A percentile compares a stretch with the other conserved stretches of the same genome.
These are phyloP conservation scores for Backusella parvicylindrica DNA, from an alignment of 192 early-diverging fungal species.

Conservation along the genomic window DNA sequence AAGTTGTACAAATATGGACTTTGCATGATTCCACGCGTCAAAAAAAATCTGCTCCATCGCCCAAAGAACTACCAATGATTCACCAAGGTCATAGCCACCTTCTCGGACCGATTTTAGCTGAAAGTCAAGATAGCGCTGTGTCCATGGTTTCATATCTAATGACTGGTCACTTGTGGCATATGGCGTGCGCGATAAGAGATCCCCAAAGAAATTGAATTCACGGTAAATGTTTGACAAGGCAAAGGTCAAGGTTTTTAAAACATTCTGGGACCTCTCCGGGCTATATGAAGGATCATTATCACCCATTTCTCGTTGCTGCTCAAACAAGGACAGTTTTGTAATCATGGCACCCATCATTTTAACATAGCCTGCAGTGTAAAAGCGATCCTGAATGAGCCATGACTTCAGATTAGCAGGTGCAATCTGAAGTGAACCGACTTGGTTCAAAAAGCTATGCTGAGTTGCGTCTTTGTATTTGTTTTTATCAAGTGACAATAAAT, in stretches of 20 bases:
- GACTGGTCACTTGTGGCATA: not conserved
- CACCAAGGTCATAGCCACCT: conserved; percentile 10
- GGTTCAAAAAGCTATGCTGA: conserved; percentile 7
- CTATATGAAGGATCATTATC: conserved; percentile 8
- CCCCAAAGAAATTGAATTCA: conserved; percentile 17
- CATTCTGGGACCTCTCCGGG: not conserved
- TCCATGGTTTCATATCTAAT: conserved; percentile 1
- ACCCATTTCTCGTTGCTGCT: not conserved
- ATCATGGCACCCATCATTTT: conserved; percentile 22
- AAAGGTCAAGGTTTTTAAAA: conserved; percentile 16
- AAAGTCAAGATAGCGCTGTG: conserved; percentile 17
- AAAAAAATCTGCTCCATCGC: conserved; percentile 26
- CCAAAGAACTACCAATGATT: conserved; percentile 19
- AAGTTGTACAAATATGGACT: not conserved
- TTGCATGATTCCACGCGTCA: conserved; percentile 25
- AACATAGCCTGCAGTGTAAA: conserved; percentile 20
- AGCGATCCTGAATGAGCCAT: conserved; percentile 23
- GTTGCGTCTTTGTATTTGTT: conserved; percentile 19
- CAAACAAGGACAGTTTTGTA: not conserved
- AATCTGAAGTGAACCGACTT: conserved; percentile 15
- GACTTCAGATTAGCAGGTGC: conserved; percentile 5
- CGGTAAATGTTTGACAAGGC: conserved; percentile 19
- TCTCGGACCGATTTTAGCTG: conserved; percentile 12
- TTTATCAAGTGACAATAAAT: conserved; percentile 16
- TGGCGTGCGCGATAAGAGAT: conserved; percentile 4